phyloP scores from a whole-genome alignment of 345 rosid genomes.

The Linum usitatissimum region DNA sequence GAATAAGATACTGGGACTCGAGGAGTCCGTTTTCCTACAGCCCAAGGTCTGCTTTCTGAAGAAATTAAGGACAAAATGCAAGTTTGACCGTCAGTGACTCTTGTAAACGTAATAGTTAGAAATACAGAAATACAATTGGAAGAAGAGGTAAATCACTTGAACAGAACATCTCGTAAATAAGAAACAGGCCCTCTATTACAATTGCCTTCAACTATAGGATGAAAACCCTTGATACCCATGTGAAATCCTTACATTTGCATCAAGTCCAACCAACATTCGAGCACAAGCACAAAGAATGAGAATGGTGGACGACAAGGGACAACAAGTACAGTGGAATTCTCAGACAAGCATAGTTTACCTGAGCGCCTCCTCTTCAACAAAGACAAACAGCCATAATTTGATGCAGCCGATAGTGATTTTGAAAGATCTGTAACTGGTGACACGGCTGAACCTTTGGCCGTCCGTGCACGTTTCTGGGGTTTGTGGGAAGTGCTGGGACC shows the following conservation, averaged over 20 bases:
- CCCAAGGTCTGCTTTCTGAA: slow-evolving; percentile 61
- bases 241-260: not conserved
- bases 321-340: not conserved
- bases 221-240: not conserved
- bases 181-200: not conserved
- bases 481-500: slow-evolving; percentile 30
- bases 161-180: not conserved
- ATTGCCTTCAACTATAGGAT: not conserved
- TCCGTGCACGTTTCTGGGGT: slow-evolving; percentile 43
- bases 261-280: not conserved
- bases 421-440: slow-evolving; percentile 43
- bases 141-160: not conserved
- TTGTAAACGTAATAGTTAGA: not conserved
- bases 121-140: not conserved
- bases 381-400: slow-evolving; percentile 45
- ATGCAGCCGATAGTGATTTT: slow-evolving; percentile 48
- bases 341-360: slow-evolving; percentile 24
- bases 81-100: slow-evolving; percentile 14
- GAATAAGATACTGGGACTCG: slow-evolving; percentile 58
- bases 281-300: not conserved
- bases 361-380: slow-evolving; percentile 55
- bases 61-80: slow-evolving; percentile 14
- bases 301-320: not conserved
- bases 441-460: slow-evolving; percentile 40
- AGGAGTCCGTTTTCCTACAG: slow-evolving; percentile 84